Percentiles rank a stretch among this genome's conserved stretches.
Evolutionary conservation across 1,139 yeast genomes (phyloP).

Genomic region (Suhomyces bolitotheri): DNA sequence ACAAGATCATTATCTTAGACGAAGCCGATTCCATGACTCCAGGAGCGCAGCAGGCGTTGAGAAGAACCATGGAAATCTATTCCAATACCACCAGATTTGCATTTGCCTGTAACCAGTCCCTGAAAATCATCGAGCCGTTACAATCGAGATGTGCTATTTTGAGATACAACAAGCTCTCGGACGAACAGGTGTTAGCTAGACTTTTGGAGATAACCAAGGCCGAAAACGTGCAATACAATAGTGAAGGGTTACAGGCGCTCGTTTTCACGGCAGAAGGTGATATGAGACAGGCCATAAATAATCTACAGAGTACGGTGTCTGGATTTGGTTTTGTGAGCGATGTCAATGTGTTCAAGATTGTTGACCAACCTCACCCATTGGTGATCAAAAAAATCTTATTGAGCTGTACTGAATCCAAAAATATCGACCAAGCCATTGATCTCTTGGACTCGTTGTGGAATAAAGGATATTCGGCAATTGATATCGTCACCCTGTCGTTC

Average conservation of each 20-base stretch:
- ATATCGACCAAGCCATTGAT: conserved; percentile 68
- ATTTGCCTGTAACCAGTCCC: conserved; percentile 93
- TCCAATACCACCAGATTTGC: conserved; percentile 95
- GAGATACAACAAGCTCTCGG: conserved; percentile 77
- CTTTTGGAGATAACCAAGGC: conserved; percentile 67
- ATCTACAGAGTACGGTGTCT: conserved; percentile 88
- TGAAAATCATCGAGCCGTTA: conserved; percentile 92
- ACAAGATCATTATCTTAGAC: conserved; percentile 86
- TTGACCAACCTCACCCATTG: conserved; percentile 95
- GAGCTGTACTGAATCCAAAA: conserved; percentile 48
- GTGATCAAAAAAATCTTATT: conserved; percentile 73
- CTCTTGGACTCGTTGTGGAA: conserved; percentile 73
- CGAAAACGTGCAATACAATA: conserved; percentile 76
- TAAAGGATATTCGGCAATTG: conserved; percentile 92
- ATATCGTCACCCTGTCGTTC: conserved; percentile 87
- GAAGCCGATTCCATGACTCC: conserved; percentile 99
- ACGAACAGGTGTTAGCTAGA: conserved; percentile 80
- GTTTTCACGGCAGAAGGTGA: conserved; percentile 98
- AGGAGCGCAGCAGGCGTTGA: conserved; percentile 95
- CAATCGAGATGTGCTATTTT: conserved; percentile 96
- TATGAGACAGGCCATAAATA: conserved; percentile 97
- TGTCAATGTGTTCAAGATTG: conserved; percentile 90
- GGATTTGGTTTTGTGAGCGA: conserved; percentile 91
- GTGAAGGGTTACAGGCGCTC: conserved; percentile 90
- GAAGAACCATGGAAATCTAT: conserved; percentile 96